Evolutionary conservation across 805 yeast species (phyloP), one percentile per base, ranked within the genome.

Genomic region (Candida railenensis): DNA sequence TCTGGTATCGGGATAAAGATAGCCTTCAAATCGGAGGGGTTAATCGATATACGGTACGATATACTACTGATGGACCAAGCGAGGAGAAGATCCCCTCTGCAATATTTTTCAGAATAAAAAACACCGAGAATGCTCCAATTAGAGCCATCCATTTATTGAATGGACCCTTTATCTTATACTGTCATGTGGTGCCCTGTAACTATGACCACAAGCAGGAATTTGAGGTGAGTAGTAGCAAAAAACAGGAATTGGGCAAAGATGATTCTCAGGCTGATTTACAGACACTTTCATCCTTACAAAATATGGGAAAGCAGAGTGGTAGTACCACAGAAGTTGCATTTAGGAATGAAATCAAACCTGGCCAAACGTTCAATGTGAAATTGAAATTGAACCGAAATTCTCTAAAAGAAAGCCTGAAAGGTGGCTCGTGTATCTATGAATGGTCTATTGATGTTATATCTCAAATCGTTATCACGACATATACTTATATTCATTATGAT

Each of bases 331-430:
- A 71, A 50, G 65, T 72, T 5, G 57, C 57, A 33, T 73, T 68
- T 53, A 59, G 61, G 22, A 70, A 71, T 49, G 63, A 67, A 36
- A 63, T 89, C 18, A 83, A 82, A 51, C 94, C 96, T 0, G 88
- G 86, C 20, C 86, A 83, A 54, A 71, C 81, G 4, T 86, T 85
- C 60, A 76, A 78, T 47, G 83, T 82, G 2, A 69, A 69, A 47
- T 66, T 88, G 21, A 54, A 63, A 15, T 59, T 86, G 53, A 82
- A 79, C 58, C 62, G 64, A 2, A 73, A 76, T 50, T 74, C 81
- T 11, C 48, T 50, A 11, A 48, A 53, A 19, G 50, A 42, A 16
- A 42, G 41, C 1, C 46, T 37, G 9, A 51, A 50, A 3, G 54
- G 45, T 3, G 54, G 47, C 7, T 41, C 32, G 3, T 49, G 48